A percentile compares a stretch with the other conserved stretches of the same genome.
phyloP scores from a whole-genome alignment of 2,329 filamentous ascomycete species.

The Calonectria pauciramosa region DNA sequence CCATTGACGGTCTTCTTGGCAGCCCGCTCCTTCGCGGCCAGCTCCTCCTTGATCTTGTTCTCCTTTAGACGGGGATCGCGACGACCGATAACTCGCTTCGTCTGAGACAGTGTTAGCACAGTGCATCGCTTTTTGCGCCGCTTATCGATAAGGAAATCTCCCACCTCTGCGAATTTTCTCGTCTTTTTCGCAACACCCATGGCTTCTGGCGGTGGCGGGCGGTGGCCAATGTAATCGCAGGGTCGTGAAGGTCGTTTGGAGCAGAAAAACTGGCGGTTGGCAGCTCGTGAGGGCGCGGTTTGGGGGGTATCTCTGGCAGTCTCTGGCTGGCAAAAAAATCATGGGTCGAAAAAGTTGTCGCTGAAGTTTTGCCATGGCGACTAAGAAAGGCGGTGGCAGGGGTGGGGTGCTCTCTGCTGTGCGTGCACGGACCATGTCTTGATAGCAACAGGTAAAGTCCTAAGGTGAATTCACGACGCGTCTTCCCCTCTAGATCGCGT shows the following conservation, averaged over 20 bases:
- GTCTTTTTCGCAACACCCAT: slow-evolving; percentile 95
- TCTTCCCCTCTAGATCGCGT: slow-evolving; percentile 52
- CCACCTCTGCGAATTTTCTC: slow-evolving; percentile 85
- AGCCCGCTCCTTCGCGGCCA: slow-evolving; percentile 68
- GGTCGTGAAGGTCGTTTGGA: background rate
- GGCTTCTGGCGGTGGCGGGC: slow-evolving; percentile 20
- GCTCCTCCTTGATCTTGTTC: slow-evolving; percentile 78
- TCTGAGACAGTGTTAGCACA: slow-evolving; percentile 53
- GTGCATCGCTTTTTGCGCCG: slow-evolving; percentile 36
- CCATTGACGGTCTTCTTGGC: slow-evolving; percentile 68
- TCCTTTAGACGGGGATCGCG: slow-evolving; percentile 86
- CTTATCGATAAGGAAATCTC: slow-evolving; percentile 50
- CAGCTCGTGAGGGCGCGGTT: slow-evolving; percentile 9
- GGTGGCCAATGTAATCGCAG: background rate
- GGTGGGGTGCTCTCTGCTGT: slow-evolving; percentile 27
- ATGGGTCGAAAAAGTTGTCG: slow-evolving; percentile 43
- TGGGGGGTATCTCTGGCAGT: slow-evolving; percentile 23
- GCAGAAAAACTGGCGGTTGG: background rate
- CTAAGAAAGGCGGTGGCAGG: slow-evolving; percentile 45
- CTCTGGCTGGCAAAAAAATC: slow-evolving; percentile 15
- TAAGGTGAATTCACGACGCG: slow-evolving; percentile 46
- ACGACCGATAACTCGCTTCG: slow-evolving; percentile 87
- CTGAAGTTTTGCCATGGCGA: slow-evolving; percentile 46
- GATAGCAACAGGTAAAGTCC: background rate
- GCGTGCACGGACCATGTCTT: slow-evolving; percentile 46